Conservation (phyloP, 345 rosid genomes). For the Stellera chamaejasme region DNA sequence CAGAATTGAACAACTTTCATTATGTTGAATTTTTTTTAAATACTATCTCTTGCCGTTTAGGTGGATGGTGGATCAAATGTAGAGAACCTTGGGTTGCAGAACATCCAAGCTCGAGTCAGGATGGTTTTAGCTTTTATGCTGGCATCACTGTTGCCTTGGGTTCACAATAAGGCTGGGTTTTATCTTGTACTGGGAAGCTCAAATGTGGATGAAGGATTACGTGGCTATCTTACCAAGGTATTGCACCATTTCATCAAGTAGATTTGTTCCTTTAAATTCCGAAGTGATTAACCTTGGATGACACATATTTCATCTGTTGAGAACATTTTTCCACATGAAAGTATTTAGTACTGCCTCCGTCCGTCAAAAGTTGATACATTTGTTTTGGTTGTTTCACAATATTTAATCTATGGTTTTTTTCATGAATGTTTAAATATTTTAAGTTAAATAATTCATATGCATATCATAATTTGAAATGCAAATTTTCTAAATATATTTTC, state of each 20-base stretch:
- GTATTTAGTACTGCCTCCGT: too few species aligned
- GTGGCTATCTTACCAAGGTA: conserved; percentile 95
- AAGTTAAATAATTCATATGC: too few species aligned
- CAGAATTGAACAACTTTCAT: neutral
- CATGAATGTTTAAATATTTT: too few species aligned
- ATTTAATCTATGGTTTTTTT: too few species aligned
- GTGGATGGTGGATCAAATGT: conserved; percentile 85
- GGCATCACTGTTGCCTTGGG: conserved; percentile 96
- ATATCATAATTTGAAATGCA: too few species aligned
- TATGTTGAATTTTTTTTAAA: neutral
- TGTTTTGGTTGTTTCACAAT: too few species aligned
- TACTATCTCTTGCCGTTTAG: conserved; percentile 27
- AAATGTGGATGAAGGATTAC: conserved; percentile 87
- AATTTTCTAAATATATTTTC: too few species aligned
- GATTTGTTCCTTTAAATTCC: neutral
- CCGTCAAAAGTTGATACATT: too few species aligned
- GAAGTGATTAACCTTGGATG: too few species aligned
- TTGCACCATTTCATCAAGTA: conserved; percentile 2
- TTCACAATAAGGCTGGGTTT: conserved; percentile 78
- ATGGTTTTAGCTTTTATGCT: conserved; percentile 92
- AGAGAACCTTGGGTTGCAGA: conserved; percentile 85
- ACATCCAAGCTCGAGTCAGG: conserved; percentile 94
- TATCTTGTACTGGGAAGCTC: conserved; percentile 97
- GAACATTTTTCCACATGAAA: too few species aligned
- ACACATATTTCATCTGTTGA: too few species aligned